Evolutionary conservation across 441 rosid genomes (phyloP).

Genomic region (Pelargonium exstipulatum): DNA sequence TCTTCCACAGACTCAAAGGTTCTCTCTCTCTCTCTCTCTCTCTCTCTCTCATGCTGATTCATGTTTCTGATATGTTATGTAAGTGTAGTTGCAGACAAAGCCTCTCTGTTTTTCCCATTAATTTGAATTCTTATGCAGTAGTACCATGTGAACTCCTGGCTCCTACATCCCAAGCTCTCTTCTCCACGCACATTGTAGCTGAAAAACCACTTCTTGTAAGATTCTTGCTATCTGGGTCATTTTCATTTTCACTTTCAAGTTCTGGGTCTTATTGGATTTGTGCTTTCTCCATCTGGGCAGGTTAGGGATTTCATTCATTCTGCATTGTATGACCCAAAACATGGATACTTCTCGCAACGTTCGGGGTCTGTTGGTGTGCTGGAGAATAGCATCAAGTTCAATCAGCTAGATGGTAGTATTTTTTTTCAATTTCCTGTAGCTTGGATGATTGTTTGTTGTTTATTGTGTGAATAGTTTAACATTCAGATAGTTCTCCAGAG

Average conservation of each 20-base stretch:
- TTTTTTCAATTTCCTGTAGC: neutral
- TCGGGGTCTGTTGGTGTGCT: constrained; percentile 79
- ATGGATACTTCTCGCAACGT: constrained; percentile 78
- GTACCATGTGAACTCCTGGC: constrained; percentile 27
- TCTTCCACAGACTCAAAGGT: constrained; percentile 30
- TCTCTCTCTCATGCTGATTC: neutral
- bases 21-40: neutral
- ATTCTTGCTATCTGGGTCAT: constrained; percentile 9
- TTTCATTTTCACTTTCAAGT: neutral
- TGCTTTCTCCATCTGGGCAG: constrained; percentile 28
- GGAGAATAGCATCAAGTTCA: constrained; percentile 70
- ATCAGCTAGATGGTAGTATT: constrained; percentile 61
- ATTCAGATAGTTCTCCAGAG: neutral
- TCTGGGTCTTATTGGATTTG: neutral
- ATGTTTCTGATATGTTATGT: neutral
- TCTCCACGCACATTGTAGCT: constrained; percentile 63
- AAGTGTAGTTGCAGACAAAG: neutral
- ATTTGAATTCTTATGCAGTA: constrained; percentile 26
- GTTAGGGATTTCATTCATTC: constrained; percentile 83
- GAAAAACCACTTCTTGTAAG: constrained; percentile 75
- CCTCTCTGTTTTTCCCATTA: neutral
- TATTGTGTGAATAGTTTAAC: neutral
- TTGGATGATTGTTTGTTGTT: neutral
- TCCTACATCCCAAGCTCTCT: constrained; percentile 39
- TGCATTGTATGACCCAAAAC: constrained; percentile 62